Evolutionary conservation across 768 basidiomycete genomes (phyloP), one percentile per base, ranked within the genome.

Genomic region (Phaffia tasmanica): DNA sequence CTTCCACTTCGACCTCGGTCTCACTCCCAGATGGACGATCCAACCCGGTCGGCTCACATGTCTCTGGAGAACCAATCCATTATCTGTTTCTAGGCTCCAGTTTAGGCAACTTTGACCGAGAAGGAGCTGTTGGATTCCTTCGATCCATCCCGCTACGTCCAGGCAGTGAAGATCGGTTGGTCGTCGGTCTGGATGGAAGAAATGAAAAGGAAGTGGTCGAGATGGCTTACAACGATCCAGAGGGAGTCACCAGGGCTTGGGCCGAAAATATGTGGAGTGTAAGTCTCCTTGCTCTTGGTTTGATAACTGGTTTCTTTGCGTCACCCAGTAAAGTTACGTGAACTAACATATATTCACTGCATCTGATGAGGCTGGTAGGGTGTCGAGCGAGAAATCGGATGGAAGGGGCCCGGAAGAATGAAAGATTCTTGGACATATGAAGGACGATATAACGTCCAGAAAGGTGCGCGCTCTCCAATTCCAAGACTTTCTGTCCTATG

Each of bases 41-140:
- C 25, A 1, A 35, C 21, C 29, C 61, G 29, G 47, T 42, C 21
- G 50, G 46, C 19, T 49, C 15, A 9, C 29, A 53, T 11, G 11
- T 14, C 50, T 27, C 46, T 61, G 8, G 46, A 48, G 59, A 49
- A 21, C 85, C 87, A 18, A 75, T 90, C 42, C 92, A 95, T 73
- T 79, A 97, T 62, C 79, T 98, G 69, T 97, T 95, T 79, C 79
- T 98, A 21, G 95, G 94, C 0, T 92, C 88, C 0, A 89, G 89
- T 0, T 74, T 98, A 8, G 95, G 93, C 8, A 98, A 97, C 79
- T 97, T 98, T 75, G 72, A 80, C 6, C 82, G 90, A 16, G 78
- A 79, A 5, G 86, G 82, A 27, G 87, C 86, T 11, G 81, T 80
- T 0, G 76, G 80, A 0, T 97, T 99, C 77, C 81, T 99, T 60